Evolutionary conservation across 2,329 filamentous ascomycete species (phyloP), one percentile per base, ranked within the genome.

Genomic region (Trichoderma cornu-damae): DNA sequence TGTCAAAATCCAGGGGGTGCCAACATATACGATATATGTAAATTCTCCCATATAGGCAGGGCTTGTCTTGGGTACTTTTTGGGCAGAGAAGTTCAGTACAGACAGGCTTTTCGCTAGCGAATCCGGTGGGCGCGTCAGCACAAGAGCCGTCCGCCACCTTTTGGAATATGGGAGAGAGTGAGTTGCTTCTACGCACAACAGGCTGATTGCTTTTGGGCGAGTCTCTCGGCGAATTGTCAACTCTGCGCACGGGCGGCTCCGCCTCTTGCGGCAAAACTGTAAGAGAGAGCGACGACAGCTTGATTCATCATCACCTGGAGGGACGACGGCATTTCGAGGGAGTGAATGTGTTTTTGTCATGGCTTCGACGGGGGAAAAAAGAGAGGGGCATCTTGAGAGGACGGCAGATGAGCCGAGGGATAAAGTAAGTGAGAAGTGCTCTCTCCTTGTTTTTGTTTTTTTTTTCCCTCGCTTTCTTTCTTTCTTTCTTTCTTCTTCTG

Each of bases 381-480:
- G 40, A 24, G 47, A 52, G 38, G 56, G 47, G 7, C 58, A 59
- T 52, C 38, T 59, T 40, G 58, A 59, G 38, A 51, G 58, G 53
- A 95, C 90, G 9, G 86, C 87, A 3, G 72, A 79, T 37, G 87
- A 94, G 67, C 88, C 87, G 40, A 84, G 90, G 58, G 83, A 88
- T 58, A 74, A 80, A 60, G 81, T 81, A 65, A 61, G 24, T 22
- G 18, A n/a, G n/a, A n/a, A n/a, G n/a, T n/a, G 2, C 8, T 24
- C 35, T 11, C 18, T 34, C 6, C 8, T 14, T 8, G 4, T 43
- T 1, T 6, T 20, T 12, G 16, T 3, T 26, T 14, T 38, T 3
- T 2, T 20, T 7, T 8, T 11, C 28, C 28, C 14, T 50, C n/a
- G n/a, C 18, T 14, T 43, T 1, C n/a, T 20, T 12, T 26, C 8